Evolutionary conservation across 306 rosid genomes (phyloP), one percentile per base, ranked within the genome.

Genomic region (Astragalus membranaceus): DNA sequence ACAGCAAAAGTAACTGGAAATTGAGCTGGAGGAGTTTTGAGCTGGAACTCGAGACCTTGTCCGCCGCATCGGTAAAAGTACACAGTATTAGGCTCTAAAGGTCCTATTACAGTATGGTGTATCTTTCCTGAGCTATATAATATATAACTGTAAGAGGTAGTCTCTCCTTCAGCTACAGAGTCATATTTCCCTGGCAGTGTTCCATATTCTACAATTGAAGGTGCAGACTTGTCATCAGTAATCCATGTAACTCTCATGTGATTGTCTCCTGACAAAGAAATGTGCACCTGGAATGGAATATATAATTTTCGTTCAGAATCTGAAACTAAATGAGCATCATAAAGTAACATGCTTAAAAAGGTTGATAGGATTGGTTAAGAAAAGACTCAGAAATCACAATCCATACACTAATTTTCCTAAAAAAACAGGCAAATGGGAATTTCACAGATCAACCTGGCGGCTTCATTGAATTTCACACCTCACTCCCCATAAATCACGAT

Each of bases 61-160:
- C 92, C 82, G 48, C 98, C 97, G 48, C 98, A 93, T 36, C 87
- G 74, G 75, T 93, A 93, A 65, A 79, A 90, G 79, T 93, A 93
- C 47, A 83, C 80, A 5, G 88, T 87, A 72, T 51, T 76, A 46
- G 80, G 85, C 61, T 90, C 85, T 66, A 93, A 80, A 47, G 98
- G 98, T 1, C 98, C 98, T 35, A 93, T 87, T 48, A 93, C 90
- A 3, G 91, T 73, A 66, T 93, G 98, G 80, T 93, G 98, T 75
- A 93, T 88, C 85, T 81, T 81, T 58, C 98, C 97, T 5, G 98
- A 93, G 58, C 81, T 88, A 61, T 93, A 90, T 2, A 93, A 11
- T 41, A 90, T 3, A 76, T 88, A 90, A 41, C 69, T 72, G 67
- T 93, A 93, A 15, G 96, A 86, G 49, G 96, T 84, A 58, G 83